These are phyloP conservation scores for Stylosanthes scabra DNA, from an alignment of 331 rosid species.

Conservation along the genomic window DNA sequence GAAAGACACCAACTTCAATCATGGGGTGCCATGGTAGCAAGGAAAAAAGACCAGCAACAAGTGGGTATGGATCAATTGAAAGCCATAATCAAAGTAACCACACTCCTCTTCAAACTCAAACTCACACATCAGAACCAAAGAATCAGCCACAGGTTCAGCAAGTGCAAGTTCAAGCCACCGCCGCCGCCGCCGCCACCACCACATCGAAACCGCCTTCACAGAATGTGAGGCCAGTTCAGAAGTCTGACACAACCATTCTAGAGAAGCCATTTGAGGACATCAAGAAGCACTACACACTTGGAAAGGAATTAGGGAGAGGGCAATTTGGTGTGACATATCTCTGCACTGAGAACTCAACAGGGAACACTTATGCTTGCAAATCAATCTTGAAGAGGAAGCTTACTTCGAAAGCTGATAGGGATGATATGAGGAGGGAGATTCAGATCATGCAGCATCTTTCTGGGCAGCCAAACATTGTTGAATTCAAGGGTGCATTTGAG, in stretches of 20 bases:
- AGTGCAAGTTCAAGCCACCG: not conserved
- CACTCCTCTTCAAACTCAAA: constrained; percentile 42
- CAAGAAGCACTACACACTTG: constrained; percentile 64
- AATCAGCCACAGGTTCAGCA: constrained; percentile 27
- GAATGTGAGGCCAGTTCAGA: constrained; percentile 36
- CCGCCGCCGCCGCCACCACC: not conserved
- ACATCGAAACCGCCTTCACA: constrained; percentile 36
- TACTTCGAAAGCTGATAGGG: constrained; percentile 61
- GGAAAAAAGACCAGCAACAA: constrained; percentile 23
- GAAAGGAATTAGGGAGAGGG: constrained; percentile 90
- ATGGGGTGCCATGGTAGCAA: constrained; percentile 76
- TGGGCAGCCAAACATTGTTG: constrained; percentile 88
- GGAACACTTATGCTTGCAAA: constrained; percentile 72
- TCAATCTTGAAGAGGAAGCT: constrained; percentile 88
- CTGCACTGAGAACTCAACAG: constrained; percentile 76
- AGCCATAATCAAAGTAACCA: constrained; percentile 44
- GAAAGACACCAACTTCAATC: not conserved
- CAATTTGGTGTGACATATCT: constrained; percentile 89
- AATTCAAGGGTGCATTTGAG: constrained; percentile 82
- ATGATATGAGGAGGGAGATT: constrained; percentile 86
- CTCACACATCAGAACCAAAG: constrained; percentile 41
- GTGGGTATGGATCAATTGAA: constrained; percentile 37
- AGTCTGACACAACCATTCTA: constrained; percentile 57
- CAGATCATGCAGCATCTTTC: constrained; percentile 93
- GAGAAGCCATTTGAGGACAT: constrained; percentile 78